Conservation (phyloP, 1,284 basidiomycete species). For the Tilletia indica region DNA sequence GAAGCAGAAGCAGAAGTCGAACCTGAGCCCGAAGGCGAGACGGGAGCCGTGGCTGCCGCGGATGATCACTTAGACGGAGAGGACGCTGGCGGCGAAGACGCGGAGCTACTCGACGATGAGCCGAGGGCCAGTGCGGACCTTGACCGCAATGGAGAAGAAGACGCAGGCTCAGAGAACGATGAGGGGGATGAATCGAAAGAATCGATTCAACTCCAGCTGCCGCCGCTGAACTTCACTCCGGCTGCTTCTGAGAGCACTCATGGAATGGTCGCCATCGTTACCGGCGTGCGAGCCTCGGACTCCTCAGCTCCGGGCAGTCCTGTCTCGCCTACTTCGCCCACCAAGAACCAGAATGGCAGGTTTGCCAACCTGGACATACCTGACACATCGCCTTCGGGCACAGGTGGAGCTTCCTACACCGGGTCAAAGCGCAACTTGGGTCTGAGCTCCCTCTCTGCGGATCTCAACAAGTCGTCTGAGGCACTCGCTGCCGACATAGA, state of each 20-base stretch:
- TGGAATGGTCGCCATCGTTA: neutral
- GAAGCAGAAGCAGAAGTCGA: neutral
- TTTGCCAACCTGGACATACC: too few relatives aligned
- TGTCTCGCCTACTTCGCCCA: too few relatives aligned
- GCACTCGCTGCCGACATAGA: conserved; percentile 14
- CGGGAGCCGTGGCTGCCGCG: neutral
- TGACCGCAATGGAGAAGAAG: neutral
- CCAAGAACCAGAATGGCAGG: too few relatives aligned
- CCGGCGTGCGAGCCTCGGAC: neutral
- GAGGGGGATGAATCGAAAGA: neutral
- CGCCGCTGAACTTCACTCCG: conserved; percentile 11
- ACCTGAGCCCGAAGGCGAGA: neutral
- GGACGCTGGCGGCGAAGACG: neutral
- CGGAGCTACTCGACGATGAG: neutral
- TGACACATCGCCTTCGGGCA: too few relatives aligned
- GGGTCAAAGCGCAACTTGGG: neutral
- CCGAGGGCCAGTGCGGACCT: neutral
- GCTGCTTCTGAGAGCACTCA: neutral
- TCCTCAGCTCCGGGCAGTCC: too few relatives aligned
- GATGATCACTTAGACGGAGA: neutral
- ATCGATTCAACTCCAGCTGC: neutral
- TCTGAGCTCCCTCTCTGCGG: neutral
- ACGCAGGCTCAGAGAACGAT: neutral
- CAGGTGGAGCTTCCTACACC: neutral
- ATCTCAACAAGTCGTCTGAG: conserved; percentile 12